Conservation (phyloP, 768 basidiomycete species). For the Pisolithus marmoratus region DNA sequence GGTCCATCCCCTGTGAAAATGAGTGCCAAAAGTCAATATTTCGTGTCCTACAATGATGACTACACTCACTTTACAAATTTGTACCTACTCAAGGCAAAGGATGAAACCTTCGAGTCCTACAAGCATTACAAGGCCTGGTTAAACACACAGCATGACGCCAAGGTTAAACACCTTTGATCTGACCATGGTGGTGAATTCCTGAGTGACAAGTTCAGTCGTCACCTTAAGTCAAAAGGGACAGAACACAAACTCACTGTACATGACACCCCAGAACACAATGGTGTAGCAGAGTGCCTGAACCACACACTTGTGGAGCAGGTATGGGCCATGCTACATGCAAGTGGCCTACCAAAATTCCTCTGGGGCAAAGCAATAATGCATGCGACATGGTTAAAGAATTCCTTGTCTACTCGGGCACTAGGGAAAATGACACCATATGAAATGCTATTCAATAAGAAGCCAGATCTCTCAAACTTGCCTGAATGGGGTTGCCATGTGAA, state of each 20-base stretch:
- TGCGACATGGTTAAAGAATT: conserved; percentile 32
- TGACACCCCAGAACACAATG: conserved; percentile 40
- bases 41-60: conserved; percentile 8
- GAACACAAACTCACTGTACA: conserved; percentile 33
- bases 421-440: conserved; percentile 10
- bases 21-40: conserved; percentile 8
- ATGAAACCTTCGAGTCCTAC: too few relatives aligned
- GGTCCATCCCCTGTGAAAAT: conserved; percentile 33
- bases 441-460: too few relatives aligned
- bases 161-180: neutral
- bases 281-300: conserved; percentile 23
- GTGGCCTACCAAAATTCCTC: neutral
- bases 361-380: neutral
- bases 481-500: too few relatives aligned
- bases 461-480: too few relatives aligned
- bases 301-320: neutral
- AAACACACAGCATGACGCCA: neutral
- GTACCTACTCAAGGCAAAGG: too few relatives aligned
- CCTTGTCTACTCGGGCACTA: conserved; percentile 21
- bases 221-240: neutral
- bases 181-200: conserved; percentile 28
- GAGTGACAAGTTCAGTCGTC: conserved; percentile 6
- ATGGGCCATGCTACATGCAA: neutral
- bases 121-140: too few relatives aligned
- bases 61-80: neutral